Evolutionary conservation across 345 rosid genomes (phyloP).

Genomic region (Clarkia xantiana): DNA sequence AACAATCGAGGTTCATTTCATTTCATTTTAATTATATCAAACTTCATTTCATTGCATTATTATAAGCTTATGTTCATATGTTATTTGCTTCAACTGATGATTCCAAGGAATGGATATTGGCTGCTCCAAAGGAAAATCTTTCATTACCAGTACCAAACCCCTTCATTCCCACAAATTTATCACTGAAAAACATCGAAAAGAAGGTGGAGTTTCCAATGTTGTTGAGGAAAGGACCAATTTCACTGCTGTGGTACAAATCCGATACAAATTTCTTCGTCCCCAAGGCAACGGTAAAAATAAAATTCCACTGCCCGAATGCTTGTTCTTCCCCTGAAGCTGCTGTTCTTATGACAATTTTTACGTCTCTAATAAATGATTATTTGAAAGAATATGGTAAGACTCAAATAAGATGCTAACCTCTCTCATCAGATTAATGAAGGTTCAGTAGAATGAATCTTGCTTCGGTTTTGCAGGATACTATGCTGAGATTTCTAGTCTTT

Average conservation of each 20-base stretch:
- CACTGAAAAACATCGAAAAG: conserved; percentile 40
- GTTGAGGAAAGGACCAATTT: conserved; percentile 43
- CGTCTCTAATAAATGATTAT: conserved; percentile 58
- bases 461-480: conserved; percentile 51
- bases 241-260: conserved; percentile 76
- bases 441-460: neutral
- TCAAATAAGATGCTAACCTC: too few species aligned
- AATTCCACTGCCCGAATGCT: conserved; percentile 63
- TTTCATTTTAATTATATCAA: neutral
- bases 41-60: too few species aligned
- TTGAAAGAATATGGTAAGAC: conserved; percentile 82
- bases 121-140: conserved; percentile 44
- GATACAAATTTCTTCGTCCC: conserved; percentile 62
- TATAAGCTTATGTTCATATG: neutral
- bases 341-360: conserved; percentile 55
- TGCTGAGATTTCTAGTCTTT: conserved; percentile 73
- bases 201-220: conserved; percentile 47
- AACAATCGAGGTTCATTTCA: conserved; percentile 39
- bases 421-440: neutral
- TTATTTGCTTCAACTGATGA: too few species aligned
- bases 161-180: conserved; percentile 70
- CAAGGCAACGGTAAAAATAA: conserved; percentile 59
- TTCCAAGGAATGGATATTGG: conserved; percentile 55
- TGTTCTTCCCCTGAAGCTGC: conserved; percentile 58
- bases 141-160: conserved; percentile 56